These are phyloP conservation scores for Kwoniella newhampshirensis DNA, from an alignment of 768 basidiomycete genomes.

Conservation along the genomic window DNA sequence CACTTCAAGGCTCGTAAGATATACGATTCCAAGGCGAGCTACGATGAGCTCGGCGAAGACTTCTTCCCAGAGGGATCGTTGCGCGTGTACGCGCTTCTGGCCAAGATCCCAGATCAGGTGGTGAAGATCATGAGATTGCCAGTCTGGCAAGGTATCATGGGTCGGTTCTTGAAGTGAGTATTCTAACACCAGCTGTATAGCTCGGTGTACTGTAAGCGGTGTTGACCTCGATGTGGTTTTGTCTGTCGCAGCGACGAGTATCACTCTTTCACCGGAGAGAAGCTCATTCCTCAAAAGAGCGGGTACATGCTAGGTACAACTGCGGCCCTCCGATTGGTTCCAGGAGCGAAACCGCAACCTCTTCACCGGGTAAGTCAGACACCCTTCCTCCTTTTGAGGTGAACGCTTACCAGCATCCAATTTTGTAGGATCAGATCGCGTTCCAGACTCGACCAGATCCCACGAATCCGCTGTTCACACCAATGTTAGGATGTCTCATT, in stretches of 20 bases:
- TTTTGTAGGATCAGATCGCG: slow-evolving; percentile 22
- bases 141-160: slow-evolving; percentile 25
- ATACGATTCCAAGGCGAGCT: slow-evolving; percentile 19
- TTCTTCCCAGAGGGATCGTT: slow-evolving; percentile 25
- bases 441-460: slow-evolving; percentile 20
- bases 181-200: neutral
- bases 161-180: slow-evolving; percentile 17
- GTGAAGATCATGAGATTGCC: slow-evolving; percentile 14
- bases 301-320: slow-evolving; percentile 22
- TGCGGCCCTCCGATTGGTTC: slow-evolving; percentile 18
- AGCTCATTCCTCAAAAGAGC: slow-evolving; percentile 19
- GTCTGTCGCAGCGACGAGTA: slow-evolving; percentile 18
- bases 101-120: slow-evolving; percentile 12
- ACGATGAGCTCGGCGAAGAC: slow-evolving; percentile 25
- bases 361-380: slow-evolving; percentile 18
- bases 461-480: slow-evolving; percentile 13
- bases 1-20: slow-evolving; percentile 12
- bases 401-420: too few relatives aligned
- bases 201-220: neutral
- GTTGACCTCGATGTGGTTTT: neutral
- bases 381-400: neutral
- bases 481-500: slow-evolving; percentile 23
- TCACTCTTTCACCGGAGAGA: slow-evolving; percentile 22
- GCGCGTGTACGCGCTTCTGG: slow-evolving; percentile 18
- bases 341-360: slow-evolving; percentile 19